Evolutionary conservation across 1,139 yeast species (phyloP).

Genomic region (Yamadazyma songkhlaensis): DNA sequence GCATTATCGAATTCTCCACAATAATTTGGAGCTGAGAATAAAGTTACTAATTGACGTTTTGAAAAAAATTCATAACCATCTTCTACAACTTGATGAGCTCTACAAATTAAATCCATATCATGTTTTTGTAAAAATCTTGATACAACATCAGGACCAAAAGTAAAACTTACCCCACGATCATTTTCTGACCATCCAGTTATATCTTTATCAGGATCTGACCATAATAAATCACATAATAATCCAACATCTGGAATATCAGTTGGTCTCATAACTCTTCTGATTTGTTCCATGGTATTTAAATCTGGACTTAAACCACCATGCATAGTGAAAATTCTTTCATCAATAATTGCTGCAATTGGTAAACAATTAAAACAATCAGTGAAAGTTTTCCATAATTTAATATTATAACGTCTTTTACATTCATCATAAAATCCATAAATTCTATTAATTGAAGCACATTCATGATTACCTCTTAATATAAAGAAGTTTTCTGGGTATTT

Average conservation of each 20-base stretch:
- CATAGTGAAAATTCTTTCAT: conserved; percentile 96
- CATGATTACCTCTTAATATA: conserved; percentile 93
- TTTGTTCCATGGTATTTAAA: conserved; percentile 95
- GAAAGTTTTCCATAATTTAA: conserved; percentile 96
- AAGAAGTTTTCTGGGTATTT: conserved; percentile 97
- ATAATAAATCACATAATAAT: conserved; percentile 86
- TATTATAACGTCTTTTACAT: conserved; percentile 95
- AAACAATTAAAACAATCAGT: conserved; percentile 97
- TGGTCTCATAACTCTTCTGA: conserved; percentile 97
- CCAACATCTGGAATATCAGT: conserved; percentile 98
- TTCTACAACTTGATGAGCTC: conserved; percentile 98
- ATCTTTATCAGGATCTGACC: conserved; percentile 99
- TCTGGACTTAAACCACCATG: conserved; percentile 98
- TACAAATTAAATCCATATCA: conserved; percentile 94
- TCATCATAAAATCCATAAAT: conserved; percentile 97
- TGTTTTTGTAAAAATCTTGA: conserved; percentile 91
- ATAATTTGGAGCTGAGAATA: conserved; percentile 95
- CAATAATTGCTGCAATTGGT: conserved; percentile 97
- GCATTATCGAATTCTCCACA: conserved; percentile 99
- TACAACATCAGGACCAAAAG: conserved; percentile 97
- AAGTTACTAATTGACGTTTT: conserved; percentile 91
- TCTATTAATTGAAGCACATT: conserved; percentile 95
- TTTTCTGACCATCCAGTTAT: conserved; percentile 98
- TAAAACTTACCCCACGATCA: conserved; percentile 96
- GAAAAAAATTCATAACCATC: conserved; percentile 98